phyloP scores from a whole-genome alignment of 2,329 filamentous ascomycete species.

The Xenosphaeropsis pyriputrescens region DNA sequence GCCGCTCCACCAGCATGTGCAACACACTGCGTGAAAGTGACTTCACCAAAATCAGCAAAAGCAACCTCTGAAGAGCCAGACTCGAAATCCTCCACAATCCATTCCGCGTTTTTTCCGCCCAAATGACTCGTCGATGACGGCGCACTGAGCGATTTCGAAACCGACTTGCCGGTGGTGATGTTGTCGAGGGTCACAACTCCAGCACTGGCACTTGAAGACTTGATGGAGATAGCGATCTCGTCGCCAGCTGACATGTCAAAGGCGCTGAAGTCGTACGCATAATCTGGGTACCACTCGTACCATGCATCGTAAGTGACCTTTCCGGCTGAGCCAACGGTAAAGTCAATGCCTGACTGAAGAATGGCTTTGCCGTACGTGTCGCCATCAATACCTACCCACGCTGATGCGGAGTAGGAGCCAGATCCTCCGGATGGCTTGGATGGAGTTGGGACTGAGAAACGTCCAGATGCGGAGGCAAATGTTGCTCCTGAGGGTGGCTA shows the following conservation, averaged over 20 bases:
- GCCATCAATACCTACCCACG: conserved; percentile 50
- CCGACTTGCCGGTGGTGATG: conserved; percentile 24
- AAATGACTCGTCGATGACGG: conserved; percentile 15
- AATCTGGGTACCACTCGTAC: conserved; percentile 28
- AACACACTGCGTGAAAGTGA: conserved; percentile 26
- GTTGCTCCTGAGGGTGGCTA: conserved; percentile 11
- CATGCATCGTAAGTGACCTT: conserved; percentile 30
- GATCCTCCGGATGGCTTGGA: background rate
- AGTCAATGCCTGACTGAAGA: conserved; percentile 32
- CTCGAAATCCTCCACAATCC: conserved; percentile 35
- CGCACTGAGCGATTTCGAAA: conserved; percentile 23
- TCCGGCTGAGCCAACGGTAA: conserved; percentile 23
- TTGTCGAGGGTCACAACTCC: conserved; percentile 30
- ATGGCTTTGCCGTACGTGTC: conserved; percentile 27
- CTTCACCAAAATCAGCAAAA: conserved; percentile 28
- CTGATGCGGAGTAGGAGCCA: conserved; percentile 15
- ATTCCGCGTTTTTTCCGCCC: conserved; percentile 31
- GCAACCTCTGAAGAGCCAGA: conserved; percentile 22
- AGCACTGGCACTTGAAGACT: conserved; percentile 20
- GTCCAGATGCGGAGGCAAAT: conserved; percentile 19
- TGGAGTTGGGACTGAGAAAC: background rate
- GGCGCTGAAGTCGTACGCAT: conserved; percentile 25
- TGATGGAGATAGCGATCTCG: conserved; percentile 23
- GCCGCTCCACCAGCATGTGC: conserved; percentile 8
- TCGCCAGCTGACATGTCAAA: conserved; percentile 28